These are phyloP conservation scores for Puccinia horiana DNA, from an alignment of 1,284 basidiomycete genomes.

Conservation along the genomic window DNA sequence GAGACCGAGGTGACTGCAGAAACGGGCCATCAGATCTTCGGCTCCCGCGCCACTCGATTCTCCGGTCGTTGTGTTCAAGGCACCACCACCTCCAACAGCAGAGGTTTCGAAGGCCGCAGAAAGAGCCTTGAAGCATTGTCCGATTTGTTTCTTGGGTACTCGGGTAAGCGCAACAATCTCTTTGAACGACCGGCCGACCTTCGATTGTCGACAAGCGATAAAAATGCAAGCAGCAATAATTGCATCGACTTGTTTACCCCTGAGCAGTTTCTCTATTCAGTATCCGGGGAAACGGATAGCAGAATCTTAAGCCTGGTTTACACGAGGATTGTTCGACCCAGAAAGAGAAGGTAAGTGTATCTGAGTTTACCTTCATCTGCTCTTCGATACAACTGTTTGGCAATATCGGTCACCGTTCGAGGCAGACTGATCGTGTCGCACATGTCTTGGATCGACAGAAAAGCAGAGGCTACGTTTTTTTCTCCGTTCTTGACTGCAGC, in stretches of 20 bases:
- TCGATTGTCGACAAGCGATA: conserved; percentile 90
- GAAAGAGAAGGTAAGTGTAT: not conserved
- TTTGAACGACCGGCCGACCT: conserved; percentile 89
- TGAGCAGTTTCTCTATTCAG: conserved; percentile 72
- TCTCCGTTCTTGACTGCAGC: conserved; percentile 61
- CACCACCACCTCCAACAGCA: conserved; percentile 52
- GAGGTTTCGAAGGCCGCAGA: conserved; percentile 79
- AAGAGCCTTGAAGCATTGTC: conserved; percentile 89
- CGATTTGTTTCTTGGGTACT: conserved; percentile 91
- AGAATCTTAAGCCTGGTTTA: conserved; percentile 16
- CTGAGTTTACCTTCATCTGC: conserved; percentile 69
- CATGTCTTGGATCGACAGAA: conserved; percentile 86
- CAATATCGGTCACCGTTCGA: conserved; percentile 89
- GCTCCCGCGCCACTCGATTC: conserved; percentile 59
- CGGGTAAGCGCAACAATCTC: conserved; percentile 92
- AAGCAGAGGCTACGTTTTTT: conserved; percentile 64
- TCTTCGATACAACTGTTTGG: conserved; percentile 94
- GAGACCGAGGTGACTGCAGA: conserved; percentile 89
- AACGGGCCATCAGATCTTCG: conserved; percentile 86
- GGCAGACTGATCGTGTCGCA: conserved; percentile 93
- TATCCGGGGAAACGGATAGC: conserved; percentile 9
- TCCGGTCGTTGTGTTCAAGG: conserved; percentile 50
- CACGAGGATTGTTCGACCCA: not conserved
- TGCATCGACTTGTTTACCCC: conserved; percentile 86
- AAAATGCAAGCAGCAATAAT: conserved; percentile 98